Evolutionary conservation across 176 grass and related monocot genomes (phyloP).

Genomic region (Musa schizocarpa): DNA sequence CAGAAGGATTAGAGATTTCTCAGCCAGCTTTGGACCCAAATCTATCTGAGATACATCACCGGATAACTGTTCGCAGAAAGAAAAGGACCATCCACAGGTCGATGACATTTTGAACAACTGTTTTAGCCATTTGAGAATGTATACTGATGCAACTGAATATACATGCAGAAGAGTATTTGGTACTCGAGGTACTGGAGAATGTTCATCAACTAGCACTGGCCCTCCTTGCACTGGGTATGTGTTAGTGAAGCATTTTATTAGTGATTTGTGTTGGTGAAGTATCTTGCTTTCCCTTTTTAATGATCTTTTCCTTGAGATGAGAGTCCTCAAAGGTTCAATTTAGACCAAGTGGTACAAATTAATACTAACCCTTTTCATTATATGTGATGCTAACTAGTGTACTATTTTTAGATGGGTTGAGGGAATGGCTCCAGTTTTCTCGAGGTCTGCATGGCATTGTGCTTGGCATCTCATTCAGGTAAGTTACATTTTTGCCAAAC

Average conservation of each 20-base stretch:
- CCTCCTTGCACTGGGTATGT: slow-evolving; percentile 78
- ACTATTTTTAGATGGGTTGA: slow-evolving; percentile 70
- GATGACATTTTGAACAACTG: slow-evolving; percentile 16
- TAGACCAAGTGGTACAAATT: background rate
- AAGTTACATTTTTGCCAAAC: background rate
- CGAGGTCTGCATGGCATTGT: slow-evolving; percentile 81
- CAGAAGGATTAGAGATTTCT: slow-evolving; percentile 81
- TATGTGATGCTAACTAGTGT: background rate
- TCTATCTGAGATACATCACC: slow-evolving; percentile 76
- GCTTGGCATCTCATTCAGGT: slow-evolving; percentile 96
- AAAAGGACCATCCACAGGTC: slow-evolving; percentile 58
- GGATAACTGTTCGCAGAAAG: slow-evolving; percentile 69
- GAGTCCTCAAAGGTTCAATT: slow-evolving; percentile 8
- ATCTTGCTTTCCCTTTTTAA: background rate
- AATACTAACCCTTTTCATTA: background rate
- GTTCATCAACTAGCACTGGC: slow-evolving; percentile 44
- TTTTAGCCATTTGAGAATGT: slow-evolving; percentile 14
- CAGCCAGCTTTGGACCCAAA: slow-evolving; percentile 78
- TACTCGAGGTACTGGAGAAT: slow-evolving; percentile 45
- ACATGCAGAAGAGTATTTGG: slow-evolving; percentile 44
- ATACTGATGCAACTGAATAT: slow-evolving; percentile 2
- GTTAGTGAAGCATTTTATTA: slow-evolving; percentile 8
- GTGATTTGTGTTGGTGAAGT: background rate
- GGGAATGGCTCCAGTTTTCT: slow-evolving; percentile 81
- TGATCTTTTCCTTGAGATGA: background rate